Base-by-base conservation (phyloP, 345 rosid genomes). In the Boechera stricta region DNA sequence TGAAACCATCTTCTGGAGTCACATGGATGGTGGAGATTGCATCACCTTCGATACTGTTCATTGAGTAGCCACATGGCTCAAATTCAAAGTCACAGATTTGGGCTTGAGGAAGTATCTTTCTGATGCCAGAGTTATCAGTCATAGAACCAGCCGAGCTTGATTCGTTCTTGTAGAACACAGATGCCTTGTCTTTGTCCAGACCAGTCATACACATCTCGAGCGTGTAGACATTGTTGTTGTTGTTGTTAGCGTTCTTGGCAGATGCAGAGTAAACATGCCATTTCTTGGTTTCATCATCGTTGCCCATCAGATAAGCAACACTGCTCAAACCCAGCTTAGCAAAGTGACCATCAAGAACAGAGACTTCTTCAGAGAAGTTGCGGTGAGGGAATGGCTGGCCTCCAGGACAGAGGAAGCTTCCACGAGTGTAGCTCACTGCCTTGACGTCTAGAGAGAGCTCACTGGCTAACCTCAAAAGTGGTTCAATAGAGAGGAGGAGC, bases 181-280 rank as follows among this genome's bases (percentile, higher is more conserved):
- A 76, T 1, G 97, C 93, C 74, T 82, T 84, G 28, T 82, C 71
- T 11, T 78, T 67, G 51, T 87, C 88, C 79, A 92, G 61, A n/a
- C 89, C 87, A 10, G 93, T 90, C 96, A 89, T 87, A 83, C 96
- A 92, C 84, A 92, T 85, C 81, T 92, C 97, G 6, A 92, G 52
- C 5, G 86, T 83, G 55, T 85, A 59, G n/a, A 63, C 81, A 61
- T 33, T 56, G 15, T 62, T 55, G 36, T 48, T 41, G 36, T 15
- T 73, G 74, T 36, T 5, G 80, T 61, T 73, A 18, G 55, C n/a
- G 53, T 53, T 72, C 16, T 7, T 61, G 36, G 45, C 26, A 12
- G 32, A 18, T 6, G 92, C 90, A 74, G 87, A 80, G 83, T 86
- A 92, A 1, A 92, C 77, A 71, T 90, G 92, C 97, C 94, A 90